phyloP scores from a whole-genome alignment of 148 eudicot species.

The Pharnaceum exiguum region DNA sequence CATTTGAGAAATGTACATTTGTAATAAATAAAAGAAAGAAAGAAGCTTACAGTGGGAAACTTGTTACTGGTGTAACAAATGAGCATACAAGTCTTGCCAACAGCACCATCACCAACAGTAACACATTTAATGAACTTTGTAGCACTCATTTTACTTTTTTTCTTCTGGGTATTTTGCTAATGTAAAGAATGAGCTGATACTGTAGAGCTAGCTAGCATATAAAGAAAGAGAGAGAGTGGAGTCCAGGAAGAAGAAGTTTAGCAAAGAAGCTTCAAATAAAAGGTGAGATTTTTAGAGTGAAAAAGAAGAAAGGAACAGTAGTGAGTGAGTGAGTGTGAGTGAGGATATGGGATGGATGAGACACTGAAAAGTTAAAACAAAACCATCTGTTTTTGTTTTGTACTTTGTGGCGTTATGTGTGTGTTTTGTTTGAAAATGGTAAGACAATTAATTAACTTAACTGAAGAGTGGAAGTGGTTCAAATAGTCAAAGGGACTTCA shows the following conservation, averaged over 20 bases:
- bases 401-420: background rate
- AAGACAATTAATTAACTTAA: background rate
- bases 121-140: constrained; percentile 99
- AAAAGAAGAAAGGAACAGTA: constrained; percentile 19
- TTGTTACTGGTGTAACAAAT: constrained; percentile 97
- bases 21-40: background rate
- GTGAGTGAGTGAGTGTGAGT: constrained; percentile 2
- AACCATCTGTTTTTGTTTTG: too few species aligned
- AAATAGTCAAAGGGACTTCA: constrained; percentile 17
- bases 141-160: constrained; percentile 50
- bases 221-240: background rate
- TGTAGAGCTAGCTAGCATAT: background rate
- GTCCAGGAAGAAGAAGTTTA: constrained; percentile 16
- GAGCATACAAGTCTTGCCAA: constrained; percentile 95
- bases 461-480: background rate
- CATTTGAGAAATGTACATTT: background rate
- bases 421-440: constrained; percentile 10
- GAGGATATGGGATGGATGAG: background rate
- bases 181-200: background rate
- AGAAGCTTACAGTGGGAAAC: constrained; percentile 82
- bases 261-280: constrained; percentile 24
- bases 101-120: constrained; percentile 98
- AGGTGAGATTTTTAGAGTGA: constrained; percentile 16
- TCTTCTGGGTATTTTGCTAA: background rate
- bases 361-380: background rate